These are phyloP conservation scores for Penicillium waksmanii DNA, from an alignment of 495 filamentous ascomycete genomes.

Conservation along the genomic window DNA sequence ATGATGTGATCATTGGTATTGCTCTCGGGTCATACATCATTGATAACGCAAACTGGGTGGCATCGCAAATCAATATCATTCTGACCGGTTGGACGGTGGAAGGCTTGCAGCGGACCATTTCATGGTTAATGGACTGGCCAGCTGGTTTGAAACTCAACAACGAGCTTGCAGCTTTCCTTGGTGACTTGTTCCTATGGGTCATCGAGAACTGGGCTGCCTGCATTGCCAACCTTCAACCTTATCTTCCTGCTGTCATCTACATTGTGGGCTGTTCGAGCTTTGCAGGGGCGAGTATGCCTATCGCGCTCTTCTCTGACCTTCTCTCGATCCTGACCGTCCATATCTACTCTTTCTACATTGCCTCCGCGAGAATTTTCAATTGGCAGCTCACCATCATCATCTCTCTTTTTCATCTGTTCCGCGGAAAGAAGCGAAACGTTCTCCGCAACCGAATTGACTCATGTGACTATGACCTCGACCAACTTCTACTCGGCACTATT, in stretches of 20 bases:
- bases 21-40: conserved; percentile 96
- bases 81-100: conserved; percentile 85
- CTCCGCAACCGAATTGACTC: conserved; percentile 96
- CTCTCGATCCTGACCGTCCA: conserved; percentile 91
- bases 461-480: conserved; percentile 98
- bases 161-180: conserved; percentile 90
- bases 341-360: conserved; percentile 97
- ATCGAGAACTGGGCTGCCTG: conserved; percentile 96
- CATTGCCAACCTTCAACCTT: conserved; percentile 73
- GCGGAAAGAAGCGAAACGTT: conserved; percentile 96
- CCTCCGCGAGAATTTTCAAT: conserved; percentile 93
- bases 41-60: conserved; percentile 87
- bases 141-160: conserved; percentile 97
- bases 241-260: conserved; percentile 84
- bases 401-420: conserved; percentile 96
- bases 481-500: conserved; percentile 94
- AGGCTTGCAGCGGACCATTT: conserved; percentile 85
- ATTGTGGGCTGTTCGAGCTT: conserved; percentile 95
- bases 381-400: conserved; percentile 97
- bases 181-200: conserved; percentile 95
- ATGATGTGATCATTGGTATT: conserved; percentile 98
- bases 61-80: conserved; percentile 76
- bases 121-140: conserved; percentile 97
- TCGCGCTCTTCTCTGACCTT: conserved; percentile 93
- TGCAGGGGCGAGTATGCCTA: conserved; percentile 94